phyloP scores from a whole-genome alignment of 305 asterid species.

The Solanum aculeatissimum region DNA sequence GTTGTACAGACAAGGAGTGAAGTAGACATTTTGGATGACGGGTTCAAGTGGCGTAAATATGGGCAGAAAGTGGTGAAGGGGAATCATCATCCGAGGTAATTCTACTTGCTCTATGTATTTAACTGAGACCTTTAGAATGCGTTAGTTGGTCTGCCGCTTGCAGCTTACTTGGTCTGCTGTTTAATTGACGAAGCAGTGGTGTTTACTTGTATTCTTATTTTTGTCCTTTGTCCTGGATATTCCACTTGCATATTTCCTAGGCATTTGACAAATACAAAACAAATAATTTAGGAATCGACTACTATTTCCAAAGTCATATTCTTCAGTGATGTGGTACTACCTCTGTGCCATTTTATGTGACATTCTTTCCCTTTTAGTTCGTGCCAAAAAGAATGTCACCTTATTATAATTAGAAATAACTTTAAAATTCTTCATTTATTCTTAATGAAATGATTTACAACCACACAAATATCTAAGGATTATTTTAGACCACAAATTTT shows the following conservation, averaged over 20 bases:
- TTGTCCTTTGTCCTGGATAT: background rate
- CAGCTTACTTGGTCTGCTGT: background rate
- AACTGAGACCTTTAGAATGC: background rate
- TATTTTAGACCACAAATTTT: too few relatives aligned
- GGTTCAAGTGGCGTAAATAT: slow-evolving; percentile 58
- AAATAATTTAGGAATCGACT: background rate
- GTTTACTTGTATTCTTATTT: background rate
- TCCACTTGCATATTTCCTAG: background rate
- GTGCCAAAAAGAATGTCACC: too few relatives aligned
- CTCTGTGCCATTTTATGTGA: too few relatives aligned
- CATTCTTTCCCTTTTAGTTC: too few relatives aligned
- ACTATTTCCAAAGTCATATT: background rate
- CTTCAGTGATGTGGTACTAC: background rate
- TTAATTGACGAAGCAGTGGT: background rate
- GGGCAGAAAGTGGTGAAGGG: slow-evolving; percentile 60
- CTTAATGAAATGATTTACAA: too few relatives aligned
- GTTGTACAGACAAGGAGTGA: slow-evolving; percentile 59
- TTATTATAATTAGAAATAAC: too few relatives aligned
- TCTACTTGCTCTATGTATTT: background rate
- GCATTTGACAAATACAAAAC: background rate
- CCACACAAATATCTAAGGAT: too few relatives aligned
- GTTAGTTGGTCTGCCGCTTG: background rate
- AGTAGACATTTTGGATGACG: slow-evolving; percentile 56
- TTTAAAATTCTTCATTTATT: too few relatives aligned
- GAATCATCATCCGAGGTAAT: slow-evolving; percentile 56